These are phyloP conservation scores for Stramenopiles sp. DNA, from an alignment of 352 stramenopile genomes.

Conservation along the genomic window DNA sequence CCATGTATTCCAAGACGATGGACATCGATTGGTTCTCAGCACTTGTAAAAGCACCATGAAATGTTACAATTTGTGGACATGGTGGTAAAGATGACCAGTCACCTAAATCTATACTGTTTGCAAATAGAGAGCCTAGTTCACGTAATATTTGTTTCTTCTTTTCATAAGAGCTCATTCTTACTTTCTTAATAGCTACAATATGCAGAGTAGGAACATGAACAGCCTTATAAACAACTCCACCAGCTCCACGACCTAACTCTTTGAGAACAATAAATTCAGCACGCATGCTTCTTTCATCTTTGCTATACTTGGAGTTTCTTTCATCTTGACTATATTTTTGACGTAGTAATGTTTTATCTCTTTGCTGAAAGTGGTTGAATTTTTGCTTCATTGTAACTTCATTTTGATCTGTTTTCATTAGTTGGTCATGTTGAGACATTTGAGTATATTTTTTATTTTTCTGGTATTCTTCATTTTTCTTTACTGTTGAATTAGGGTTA, in stretches of 20 bases:
- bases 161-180: conserved; percentile 44
- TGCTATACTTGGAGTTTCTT: no score
- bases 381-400: no score
- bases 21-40: conserved; percentile 44
- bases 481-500: no score
- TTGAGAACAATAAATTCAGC: conserved; percentile 11
- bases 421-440: no score
- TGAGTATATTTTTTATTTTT: no score
- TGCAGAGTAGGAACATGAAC: conserved; percentile 42
- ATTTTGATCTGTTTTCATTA: no score
- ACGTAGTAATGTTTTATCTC: no score
- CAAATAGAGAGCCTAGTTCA: conserved; percentile 17
- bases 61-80: conserved; percentile 24
- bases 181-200: conserved; percentile 49
- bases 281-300: no score
- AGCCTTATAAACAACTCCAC: conserved; percentile 42
- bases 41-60: conserved; percentile 71
- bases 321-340: no score
- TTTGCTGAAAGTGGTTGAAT: no score
- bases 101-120: conserved; percentile 9
- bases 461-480: no score
- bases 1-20: conserved; percentile 79
- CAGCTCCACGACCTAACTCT: conserved; percentile 23
- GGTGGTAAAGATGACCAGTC: neutral
- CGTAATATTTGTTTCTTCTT: conserved; percentile 20